Evolutionary conservation across 192 early-diverging fungal genomes (phyloP), one percentile per base, ranked within the genome.

Genomic region (Backusella liffmaniae): DNA sequence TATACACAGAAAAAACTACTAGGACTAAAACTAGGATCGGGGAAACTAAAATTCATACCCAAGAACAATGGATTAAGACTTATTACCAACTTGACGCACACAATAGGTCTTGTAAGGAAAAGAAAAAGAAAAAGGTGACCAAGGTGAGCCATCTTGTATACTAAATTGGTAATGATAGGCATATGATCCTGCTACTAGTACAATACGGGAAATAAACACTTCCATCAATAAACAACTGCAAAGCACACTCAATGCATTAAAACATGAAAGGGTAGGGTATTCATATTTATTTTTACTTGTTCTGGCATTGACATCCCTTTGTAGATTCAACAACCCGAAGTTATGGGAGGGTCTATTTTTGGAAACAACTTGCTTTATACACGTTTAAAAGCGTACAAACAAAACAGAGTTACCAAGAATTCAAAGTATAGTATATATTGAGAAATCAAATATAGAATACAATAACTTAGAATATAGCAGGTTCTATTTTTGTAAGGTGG

Each of bases 401-500:
- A 29, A 13, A 49, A 49, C 6, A 67, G 30, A 16, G 26, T 32
- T 16, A 13, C 3, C 6, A 21, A 44, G 9, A 26, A 71, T 15
- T 49, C 34, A 70, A 42, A 70, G 68, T 42, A 26, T 44, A 23
- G 21, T 56, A 23, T 56, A 56, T 56, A 10, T n/a, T 6, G 2
- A 56, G 10, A 56, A 32, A 23, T 23, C n/a, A 56, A 23, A 23
- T 5, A 53, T 53, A 53, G 21, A 56, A n/a, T 23, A 56, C 9
- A 7, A 56, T 9, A 56, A 66, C 4, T 35, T 32, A n/a, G 2
- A 9, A 9, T 0, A 49, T 39, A 2, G 7, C 29, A 70, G 70
- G 30, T 30, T 71, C 3, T 71, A 71, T 30, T 71, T 71, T 71
- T 41, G 41, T 18, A 71, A 71, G 18, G 70, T 41, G 6, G 70